These are phyloP conservation scores for Botrytis tulipae DNA, from an alignment of 2,329 filamentous ascomycete genomes.

Conservation along the genomic window DNA sequence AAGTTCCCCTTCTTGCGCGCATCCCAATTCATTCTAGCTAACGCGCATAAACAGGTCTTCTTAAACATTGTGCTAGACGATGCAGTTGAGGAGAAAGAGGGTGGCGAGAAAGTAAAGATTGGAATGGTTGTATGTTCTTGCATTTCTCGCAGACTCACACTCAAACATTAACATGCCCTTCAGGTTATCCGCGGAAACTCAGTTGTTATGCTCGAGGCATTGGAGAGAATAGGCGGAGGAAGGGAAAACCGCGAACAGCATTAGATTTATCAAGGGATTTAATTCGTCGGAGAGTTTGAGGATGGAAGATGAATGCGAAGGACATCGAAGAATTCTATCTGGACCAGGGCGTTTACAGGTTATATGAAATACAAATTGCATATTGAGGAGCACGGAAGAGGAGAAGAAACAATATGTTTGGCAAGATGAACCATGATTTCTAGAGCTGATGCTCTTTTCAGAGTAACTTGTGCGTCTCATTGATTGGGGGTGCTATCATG, in stretches of 20 bases:
- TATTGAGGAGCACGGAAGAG: slow-evolving; percentile 8
- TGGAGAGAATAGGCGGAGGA: slow-evolving; percentile 65
- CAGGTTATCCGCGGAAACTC: slow-evolving; percentile 96
- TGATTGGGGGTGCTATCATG: not conserved
- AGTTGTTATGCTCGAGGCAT: slow-evolving; percentile 92
- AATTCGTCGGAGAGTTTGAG: not conserved
- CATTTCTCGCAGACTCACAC: not conserved
- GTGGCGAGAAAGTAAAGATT: slow-evolving; percentile 83
- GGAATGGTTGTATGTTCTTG: slow-evolving; percentile 79
- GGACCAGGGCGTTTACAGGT: slow-evolving; percentile 17
- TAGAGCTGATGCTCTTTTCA: not conserved
- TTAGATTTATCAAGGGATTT: not conserved
- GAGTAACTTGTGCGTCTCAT: slow-evolving; percentile 1
- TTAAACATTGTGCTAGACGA: slow-evolving; percentile 98
- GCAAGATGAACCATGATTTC: not conserved
- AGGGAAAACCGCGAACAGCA: slow-evolving; percentile 41
- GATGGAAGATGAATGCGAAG: slow-evolving; percentile 1
- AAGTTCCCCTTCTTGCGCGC: slow-evolving; percentile 20
- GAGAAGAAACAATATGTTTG: slow-evolving; percentile 6
- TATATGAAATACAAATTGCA: slow-evolving; percentile 23
- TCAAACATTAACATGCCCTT: not conserved
- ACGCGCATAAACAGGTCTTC: slow-evolving; percentile 67
- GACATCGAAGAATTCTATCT: slow-evolving; percentile 16
- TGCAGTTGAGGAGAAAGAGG: slow-evolving; percentile 89
- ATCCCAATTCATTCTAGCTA: not conserved